Evolutionary conservation across 2,329 filamentous ascomycete genomes (phyloP), one percentile per base, ranked within the genome.

Genomic region (Penicillium verrucosum): DNA sequence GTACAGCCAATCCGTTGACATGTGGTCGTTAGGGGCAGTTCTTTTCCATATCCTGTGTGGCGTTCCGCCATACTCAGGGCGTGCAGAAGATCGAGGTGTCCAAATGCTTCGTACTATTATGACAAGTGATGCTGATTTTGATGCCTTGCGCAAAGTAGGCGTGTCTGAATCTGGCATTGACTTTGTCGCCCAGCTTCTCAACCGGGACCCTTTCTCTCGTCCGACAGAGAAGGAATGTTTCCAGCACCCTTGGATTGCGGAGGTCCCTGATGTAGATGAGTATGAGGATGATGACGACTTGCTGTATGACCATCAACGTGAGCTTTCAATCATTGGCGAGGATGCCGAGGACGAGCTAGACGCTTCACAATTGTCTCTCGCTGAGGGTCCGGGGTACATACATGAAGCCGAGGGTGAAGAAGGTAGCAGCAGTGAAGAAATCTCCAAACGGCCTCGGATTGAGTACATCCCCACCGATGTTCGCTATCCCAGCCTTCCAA

Each of bases 21-120:
- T 97, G 60, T 99, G 94, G 93, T 97, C 94, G 0, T 85, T 96
- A 45, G 94, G 90, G 16, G 94, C 92, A 14, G 94, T 99, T 1
- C 76, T 97, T 6, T 99, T 92, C 77, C 94, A 89, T 68, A 81
- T 90, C 7, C 79, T 99, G n/a, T 92, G 88, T 5, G 85, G 85
- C 11, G 81, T 82, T 30, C 89, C 93, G 29, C 93, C 94, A 0
- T 97, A 90, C 71, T 88, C 88, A 29, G 92, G 89, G 16, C 85
- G 86, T 60, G 85, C 83, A 29, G 90, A 91, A 64, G 85, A 88
- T 49, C 87, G 85, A 61, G 89, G 93, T 59, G 86, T 86, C 4
- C 88, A 90, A 65, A 87, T 97, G 75, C 83, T 96, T 45, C 72
- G 72, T 41, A 89, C 86, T 61, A 94, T 97, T 70, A 96, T 97